A percentile compares a stretch with the other conserved stretches of the same genome.
phyloP scores from a whole-genome alignment of 495 filamentous ascomycete species.

The Penicillium verhagenii region DNA sequence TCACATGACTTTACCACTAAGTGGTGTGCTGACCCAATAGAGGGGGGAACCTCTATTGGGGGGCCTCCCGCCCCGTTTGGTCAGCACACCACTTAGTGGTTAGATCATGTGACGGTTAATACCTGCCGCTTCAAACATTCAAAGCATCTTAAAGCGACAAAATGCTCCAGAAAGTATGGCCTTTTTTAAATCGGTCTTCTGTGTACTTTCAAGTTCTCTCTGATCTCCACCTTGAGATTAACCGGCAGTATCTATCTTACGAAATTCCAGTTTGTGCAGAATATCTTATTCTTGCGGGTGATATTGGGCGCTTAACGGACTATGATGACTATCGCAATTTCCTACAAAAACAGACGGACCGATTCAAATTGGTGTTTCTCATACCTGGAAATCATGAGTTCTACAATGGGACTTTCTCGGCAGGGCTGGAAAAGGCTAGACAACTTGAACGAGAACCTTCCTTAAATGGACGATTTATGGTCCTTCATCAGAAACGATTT shows the following conservation, averaged over 20 bases:
- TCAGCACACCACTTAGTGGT: no score
- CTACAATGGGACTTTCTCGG: constrained; percentile 40
- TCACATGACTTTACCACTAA: no score
- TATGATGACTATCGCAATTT: constrained; percentile 53
- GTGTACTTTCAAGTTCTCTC: constrained; percentile 53
- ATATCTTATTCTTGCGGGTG: constrained; percentile 56
- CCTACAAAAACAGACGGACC: constrained; percentile 42
- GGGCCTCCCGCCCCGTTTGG: no score
- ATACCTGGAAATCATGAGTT: constrained; percentile 62
- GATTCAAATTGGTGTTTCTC: constrained; percentile 49
- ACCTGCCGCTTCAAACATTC: no score
- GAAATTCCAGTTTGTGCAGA: constrained; percentile 45
- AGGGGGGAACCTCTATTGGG: no score
- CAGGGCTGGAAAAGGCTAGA: constrained; percentile 41
- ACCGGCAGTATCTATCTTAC: constrained; percentile 49
- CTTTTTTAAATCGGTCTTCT: background rate
- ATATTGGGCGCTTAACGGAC: constrained; percentile 55
- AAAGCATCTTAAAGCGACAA: no score
- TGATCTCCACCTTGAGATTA: constrained; percentile 58
- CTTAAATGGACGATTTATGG: constrained; percentile 41
- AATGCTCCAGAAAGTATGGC: background rate
- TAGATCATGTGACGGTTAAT: no score
- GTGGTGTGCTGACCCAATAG: no score
- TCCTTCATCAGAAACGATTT: constrained; percentile 45
- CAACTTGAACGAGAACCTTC: constrained; percentile 43